These are phyloP conservation scores for Lablab purpureus DNA, from an alignment of 306 rosid species.

Conservation along the genomic window DNA sequence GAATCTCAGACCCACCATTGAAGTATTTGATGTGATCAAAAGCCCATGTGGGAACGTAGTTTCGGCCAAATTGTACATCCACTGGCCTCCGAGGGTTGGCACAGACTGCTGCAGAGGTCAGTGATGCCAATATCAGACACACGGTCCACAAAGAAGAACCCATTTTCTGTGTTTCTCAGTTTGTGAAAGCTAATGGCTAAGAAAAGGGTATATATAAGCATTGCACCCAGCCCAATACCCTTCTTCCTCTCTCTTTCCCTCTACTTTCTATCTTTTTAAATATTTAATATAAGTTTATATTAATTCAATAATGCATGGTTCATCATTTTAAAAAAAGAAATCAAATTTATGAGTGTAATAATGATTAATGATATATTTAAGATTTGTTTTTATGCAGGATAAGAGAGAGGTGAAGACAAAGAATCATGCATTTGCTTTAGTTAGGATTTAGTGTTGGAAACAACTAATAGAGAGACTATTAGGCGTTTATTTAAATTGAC, in stretches of 20 bases:
- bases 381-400: not conserved
- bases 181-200: not conserved
- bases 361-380: not conserved
- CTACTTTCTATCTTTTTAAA: not conserved
- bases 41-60: slow-evolving; percentile 86
- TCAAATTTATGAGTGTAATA: not conserved
- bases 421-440: slow-evolving; percentile 16
- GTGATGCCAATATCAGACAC: slow-evolving; percentile 40
- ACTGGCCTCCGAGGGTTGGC: slow-evolving; percentile 58
- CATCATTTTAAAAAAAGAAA: not conserved
- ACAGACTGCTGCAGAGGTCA: slow-evolving; percentile 44
- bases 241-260: slow-evolving; percentile 1
- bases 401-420: not conserved
- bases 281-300: not conserved
- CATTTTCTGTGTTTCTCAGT: slow-evolving; percentile 45
- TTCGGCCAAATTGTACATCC: slow-evolving; percentile 67
- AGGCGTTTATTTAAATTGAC: not conserved
- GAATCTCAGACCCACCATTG: slow-evolving; percentile 73
- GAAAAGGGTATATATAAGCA: slow-evolving; percentile 19
- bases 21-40: slow-evolving; percentile 84
- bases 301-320: not conserved
- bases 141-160: slow-evolving; percentile 40
- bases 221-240: slow-evolving; percentile 9
- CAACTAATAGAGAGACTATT: slow-evolving; percentile 8
- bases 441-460: slow-evolving; percentile 26